Percentiles rank a stretch among this genome's conserved stretches.
Evolutionary conservation across 371 early-diverging fungal genomes (phyloP).

Genomic region (Mucor mucedo): DNA sequence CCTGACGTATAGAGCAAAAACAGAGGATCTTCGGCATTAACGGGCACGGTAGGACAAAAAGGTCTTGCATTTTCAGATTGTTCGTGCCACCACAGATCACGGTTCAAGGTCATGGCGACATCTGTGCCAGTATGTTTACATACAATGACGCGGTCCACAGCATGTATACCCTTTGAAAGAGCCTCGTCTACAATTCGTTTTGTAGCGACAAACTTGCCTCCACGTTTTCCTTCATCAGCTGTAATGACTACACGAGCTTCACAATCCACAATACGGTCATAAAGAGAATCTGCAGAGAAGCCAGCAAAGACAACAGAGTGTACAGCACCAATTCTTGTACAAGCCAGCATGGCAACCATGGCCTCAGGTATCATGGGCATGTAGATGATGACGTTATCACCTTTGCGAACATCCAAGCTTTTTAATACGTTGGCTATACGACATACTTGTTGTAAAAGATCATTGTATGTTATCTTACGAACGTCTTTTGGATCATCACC

Average conservation of each 20-base stretch:
- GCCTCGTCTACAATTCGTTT: slow-evolving; percentile 92
- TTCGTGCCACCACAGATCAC: slow-evolving; percentile 90
- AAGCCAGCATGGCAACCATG: slow-evolving; percentile 88
- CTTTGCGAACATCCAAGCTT: slow-evolving; percentile 80
- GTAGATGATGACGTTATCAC: slow-evolving; percentile 91
- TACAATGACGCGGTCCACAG: slow-evolving; percentile 66
- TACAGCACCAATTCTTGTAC: slow-evolving; percentile 89
- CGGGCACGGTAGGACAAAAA: slow-evolving; percentile 77
- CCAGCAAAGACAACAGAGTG: slow-evolving; percentile 94
- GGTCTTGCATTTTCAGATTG: slow-evolving; percentile 70
- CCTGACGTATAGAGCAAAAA: slow-evolving; percentile 97
- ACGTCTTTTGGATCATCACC: slow-evolving; percentile 83
- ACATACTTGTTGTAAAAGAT: slow-evolving; percentile 79
- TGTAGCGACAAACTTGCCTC: slow-evolving; percentile 81
- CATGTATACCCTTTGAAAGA: slow-evolving; percentile 37
- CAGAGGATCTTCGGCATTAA: slow-evolving; percentile 90
- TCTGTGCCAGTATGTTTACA: slow-evolving; percentile 78
- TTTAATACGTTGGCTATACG: slow-evolving; percentile 82
- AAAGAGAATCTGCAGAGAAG: slow-evolving; percentile 84
- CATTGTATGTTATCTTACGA: slow-evolving; percentile 77
- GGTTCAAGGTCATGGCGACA: slow-evolving; percentile 66
- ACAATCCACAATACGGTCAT: slow-evolving; percentile 81
- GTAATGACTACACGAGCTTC: slow-evolving; percentile 78
- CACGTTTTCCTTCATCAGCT: slow-evolving; percentile 85
- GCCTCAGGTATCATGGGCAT: slow-evolving; percentile 98